Conservation (phyloP, 1,284 basidiomycete genomes). For the Moesziomyces antarcticus region DNA sequence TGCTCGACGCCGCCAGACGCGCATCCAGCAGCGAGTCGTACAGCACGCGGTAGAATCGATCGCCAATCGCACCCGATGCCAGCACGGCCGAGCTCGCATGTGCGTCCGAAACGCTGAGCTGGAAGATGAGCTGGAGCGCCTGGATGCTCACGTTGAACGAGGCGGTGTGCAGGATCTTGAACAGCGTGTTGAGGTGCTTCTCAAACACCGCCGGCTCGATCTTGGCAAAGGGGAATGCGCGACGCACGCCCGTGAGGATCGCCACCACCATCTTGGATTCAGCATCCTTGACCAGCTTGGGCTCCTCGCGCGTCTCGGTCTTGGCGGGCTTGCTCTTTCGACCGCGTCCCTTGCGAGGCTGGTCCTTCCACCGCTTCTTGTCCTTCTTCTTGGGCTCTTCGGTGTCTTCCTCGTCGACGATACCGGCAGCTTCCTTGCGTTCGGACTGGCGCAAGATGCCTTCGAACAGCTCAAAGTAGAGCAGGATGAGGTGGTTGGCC, state of each 20-base stretch:
- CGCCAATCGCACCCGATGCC: constrained; percentile 67
- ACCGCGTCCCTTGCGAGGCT: constrained; percentile 66
- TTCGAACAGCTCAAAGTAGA: constrained; percentile 96
- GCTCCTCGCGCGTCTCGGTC: constrained; percentile 32
- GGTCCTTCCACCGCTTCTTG: constrained; percentile 68
- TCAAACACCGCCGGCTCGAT: constrained; percentile 76
- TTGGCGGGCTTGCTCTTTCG: constrained; percentile 32
- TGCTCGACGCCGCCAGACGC: constrained; percentile 83
- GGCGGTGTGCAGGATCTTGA: constrained; percentile 90
- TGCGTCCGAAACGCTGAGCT: constrained; percentile 71
- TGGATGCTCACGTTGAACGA: constrained; percentile 96
- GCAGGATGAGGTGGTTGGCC: constrained; percentile 83
- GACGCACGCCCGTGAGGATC: constrained; percentile 92
- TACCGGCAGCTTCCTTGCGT: constrained; percentile 53
- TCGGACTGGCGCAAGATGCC: constrained; percentile 71
- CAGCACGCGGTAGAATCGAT: constrained; percentile 87
- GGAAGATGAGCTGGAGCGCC: constrained; percentile 90
- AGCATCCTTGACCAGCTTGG: constrained; percentile 72
- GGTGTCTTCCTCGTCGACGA: constrained; percentile 45
- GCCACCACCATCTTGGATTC: constrained; percentile 85
- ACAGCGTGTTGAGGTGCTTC: constrained; percentile 90
- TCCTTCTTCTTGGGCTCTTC: constrained; percentile 55
- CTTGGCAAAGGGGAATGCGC: constrained; percentile 92
- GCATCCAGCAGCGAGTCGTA: constrained; percentile 88
- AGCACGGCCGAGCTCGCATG: constrained; percentile 34